Evolutionary conservation across 176 grass and related monocot genomes (phyloP).

Genomic region (Oryza officinalis): DNA sequence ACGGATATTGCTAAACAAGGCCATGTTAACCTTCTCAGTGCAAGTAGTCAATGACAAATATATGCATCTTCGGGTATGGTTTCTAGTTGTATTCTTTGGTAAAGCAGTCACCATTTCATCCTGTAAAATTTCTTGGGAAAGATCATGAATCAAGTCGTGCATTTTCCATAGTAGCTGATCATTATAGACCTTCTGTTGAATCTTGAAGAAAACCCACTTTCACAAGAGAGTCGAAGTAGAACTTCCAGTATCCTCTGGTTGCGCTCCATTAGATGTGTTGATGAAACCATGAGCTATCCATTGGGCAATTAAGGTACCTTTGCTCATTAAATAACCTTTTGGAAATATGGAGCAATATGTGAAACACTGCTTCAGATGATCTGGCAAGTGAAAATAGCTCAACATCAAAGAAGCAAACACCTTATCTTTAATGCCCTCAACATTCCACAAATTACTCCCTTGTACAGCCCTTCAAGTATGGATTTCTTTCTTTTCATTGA

Average conservation of each 20-base stretch:
- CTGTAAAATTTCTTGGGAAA: background rate
- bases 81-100: background rate
- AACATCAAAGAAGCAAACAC: background rate
- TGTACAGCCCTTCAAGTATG: background rate
- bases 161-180: background rate
- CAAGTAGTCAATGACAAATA: background rate
- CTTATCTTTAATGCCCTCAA: background rate
- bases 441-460: slow-evolving; percentile 6
- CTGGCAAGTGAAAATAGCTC: slow-evolving; percentile 16
- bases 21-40: background rate
- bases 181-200: accelerated
- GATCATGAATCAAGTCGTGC: slow-evolving; percentile 31
- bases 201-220: slow-evolving; percentile 24
- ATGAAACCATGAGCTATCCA: slow-evolving; percentile 33
- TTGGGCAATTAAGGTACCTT: slow-evolving; percentile 22
- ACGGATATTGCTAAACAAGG: background rate
- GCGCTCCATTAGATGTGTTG: accelerated
- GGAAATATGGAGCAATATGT: background rate
- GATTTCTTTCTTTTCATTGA: background rate
- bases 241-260: background rate
- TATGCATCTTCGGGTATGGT: background rate
- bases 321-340: background rate
- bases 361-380: slow-evolving; percentile 29
- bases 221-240: background rate
- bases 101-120: background rate